phyloP scores from a whole-genome alignment of 1,139 yeast genomes.

The Saccharomyces hybrid region DNA sequence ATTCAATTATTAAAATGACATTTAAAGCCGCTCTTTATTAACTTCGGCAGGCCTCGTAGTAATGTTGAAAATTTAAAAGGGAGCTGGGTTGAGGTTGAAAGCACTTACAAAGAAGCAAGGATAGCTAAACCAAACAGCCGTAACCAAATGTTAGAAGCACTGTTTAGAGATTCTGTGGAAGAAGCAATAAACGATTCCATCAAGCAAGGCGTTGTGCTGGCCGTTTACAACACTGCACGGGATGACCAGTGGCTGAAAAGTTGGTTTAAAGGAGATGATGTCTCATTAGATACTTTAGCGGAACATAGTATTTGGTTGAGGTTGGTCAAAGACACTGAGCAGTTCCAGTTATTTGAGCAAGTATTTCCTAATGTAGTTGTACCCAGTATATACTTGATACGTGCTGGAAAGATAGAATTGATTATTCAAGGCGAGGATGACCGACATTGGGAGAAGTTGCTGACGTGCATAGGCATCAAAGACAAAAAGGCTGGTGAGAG shows the following conservation, averaged over 20 bases:
- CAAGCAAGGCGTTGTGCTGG: constrained; percentile 16
- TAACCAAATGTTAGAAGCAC: constrained; percentile 22
- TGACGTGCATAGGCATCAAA: constrained; percentile 2
- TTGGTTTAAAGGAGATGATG: constrained; percentile 27
- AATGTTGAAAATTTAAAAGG: neutral
- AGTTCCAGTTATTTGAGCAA: constrained; percentile 44
- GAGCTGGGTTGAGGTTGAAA: neutral
- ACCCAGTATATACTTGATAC: constrained; percentile 47
- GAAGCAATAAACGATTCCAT: constrained; percentile 22
- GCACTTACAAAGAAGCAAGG: neutral
- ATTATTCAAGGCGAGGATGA: constrained; percentile 33
- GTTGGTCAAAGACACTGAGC: constrained; percentile 40
- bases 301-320: constrained; percentile 37
- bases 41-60: neutral
- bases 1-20: neutral
- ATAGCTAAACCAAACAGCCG: neutral
- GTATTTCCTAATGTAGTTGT: constrained; percentile 41
- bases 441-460: constrained; percentile 1
- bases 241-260: constrained; percentile 16
- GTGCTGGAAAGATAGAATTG: constrained; percentile 41
- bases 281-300: constrained; percentile 9
- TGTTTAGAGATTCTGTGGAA: constrained; percentile 20
- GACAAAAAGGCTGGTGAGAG: neutral
- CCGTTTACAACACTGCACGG: constrained; percentile 19
- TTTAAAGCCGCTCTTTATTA: neutral